Evolutionary conservation across 192 early-diverging fungal species (phyloP).

Genomic region (Allomyces javanicus): DNA sequence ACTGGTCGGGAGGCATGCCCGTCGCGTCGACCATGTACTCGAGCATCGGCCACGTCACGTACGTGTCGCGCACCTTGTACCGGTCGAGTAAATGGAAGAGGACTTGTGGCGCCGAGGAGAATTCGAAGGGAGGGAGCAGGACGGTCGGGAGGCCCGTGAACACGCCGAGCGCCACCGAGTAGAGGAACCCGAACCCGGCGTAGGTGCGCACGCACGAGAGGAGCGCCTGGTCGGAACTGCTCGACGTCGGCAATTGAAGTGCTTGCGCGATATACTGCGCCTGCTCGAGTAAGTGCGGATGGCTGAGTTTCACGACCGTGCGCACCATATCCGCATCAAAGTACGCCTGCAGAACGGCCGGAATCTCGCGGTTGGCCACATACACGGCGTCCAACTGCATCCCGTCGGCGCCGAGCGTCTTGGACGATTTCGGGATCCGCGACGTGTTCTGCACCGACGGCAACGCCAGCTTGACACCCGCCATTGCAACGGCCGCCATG

Average conservation of each 20-base stretch:
- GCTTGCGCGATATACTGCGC: slow-evolving; percentile 5
- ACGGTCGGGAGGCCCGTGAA: slow-evolving; percentile 8
- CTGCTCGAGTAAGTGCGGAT: slow-evolving; percentile 9
- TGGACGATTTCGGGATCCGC: neutral
- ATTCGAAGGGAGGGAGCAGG: slow-evolving; percentile 10
- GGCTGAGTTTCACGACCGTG: slow-evolving; percentile 5
- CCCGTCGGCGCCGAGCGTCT: neutral
- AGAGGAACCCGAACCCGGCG: slow-evolving; percentile 13
- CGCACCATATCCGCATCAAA: slow-evolving; percentile 9
- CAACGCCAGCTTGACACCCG: neutral
- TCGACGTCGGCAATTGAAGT: slow-evolving; percentile 2
- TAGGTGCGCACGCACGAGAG: slow-evolving; percentile 8
- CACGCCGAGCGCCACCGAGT: slow-evolving; percentile 8
- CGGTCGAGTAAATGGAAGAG: neutral
- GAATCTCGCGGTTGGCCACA: neutral
- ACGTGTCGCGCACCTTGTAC: neutral
- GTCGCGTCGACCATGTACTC: neutral
- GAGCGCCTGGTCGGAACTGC: slow-evolving; percentile 2
- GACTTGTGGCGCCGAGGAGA: neutral
- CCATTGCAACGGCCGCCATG: neutral
- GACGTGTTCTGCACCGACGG: neutral
- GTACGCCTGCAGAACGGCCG: slow-evolving; percentile 8
- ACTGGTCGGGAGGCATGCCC: neutral
- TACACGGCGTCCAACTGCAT: neutral
- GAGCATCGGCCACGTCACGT: neutral